Evolutionary conservation across 192 early-diverging fungal genomes (phyloP), one percentile per base, ranked within the genome.

Genomic region (Kappamyces sp.): DNA sequence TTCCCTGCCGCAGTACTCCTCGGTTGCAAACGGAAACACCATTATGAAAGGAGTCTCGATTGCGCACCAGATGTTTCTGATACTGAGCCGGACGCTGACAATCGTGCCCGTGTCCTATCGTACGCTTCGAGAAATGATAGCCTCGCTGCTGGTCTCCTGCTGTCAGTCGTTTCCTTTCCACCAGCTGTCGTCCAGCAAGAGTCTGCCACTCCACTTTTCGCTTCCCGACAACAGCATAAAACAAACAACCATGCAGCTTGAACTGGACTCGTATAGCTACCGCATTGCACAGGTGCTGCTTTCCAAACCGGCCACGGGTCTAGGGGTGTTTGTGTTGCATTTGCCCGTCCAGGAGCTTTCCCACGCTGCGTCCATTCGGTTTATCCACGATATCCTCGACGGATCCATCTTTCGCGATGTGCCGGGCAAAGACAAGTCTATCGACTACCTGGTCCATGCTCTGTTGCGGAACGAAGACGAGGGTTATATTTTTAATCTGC

Each of bases 181-280:
- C 9, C 43, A 9, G 13, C 43, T 10, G 8, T 44, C 13, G 9
- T 44, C 43, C 43, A 44, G 13, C 13, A 13, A 9, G 9, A 44
- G 9, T 10, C 9, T 44, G 13, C 43, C 43, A 44, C 8, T 10
- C 9, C 8, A 13, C 43, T 10, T 10, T 10, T 44, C 9, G 8
- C 43, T 44, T 44, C 13, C 9, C 8, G 13, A 53, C 51, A 53
- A 53, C 41, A 40, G 51, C 3, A 12, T 53, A 3, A 36, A 53
- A 53, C 12, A 9, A 12, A 58, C 57, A 1, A 58, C 41, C n/a
- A 3, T 58, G 36, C 4, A 46, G 9, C 43, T 37, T 10, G 57
- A 58, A 52, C 15, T 58, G 4, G 57, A 58, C 41, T 47, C 41
- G 33, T 58, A 40, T 15, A 58, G 2, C 3, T 58, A 35, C 43